phyloP scores from a whole-genome alignment of 2,329 filamentous ascomycete genomes.

The Ophiostoma pallidulum region DNA sequence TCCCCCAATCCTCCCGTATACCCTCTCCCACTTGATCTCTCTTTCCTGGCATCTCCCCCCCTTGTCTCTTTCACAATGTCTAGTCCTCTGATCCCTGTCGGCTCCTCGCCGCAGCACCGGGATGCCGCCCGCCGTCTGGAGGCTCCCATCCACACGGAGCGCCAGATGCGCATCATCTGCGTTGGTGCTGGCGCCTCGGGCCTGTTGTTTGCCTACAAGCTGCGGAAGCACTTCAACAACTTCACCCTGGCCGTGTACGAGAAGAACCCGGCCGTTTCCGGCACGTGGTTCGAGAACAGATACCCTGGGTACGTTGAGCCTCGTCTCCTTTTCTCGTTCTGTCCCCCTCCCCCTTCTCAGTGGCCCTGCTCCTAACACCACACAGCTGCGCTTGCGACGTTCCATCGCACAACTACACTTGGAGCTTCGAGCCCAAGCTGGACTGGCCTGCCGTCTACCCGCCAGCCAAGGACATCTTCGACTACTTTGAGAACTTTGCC shows the following conservation, averaged over 20 bases:
- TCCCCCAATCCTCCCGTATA: neutral
- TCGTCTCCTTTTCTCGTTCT: too few species aligned
- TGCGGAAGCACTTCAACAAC: constrained; percentile 32
- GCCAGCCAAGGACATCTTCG: constrained; percentile 16
- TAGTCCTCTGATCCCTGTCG: constrained; percentile 4
- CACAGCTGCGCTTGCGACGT: constrained; percentile 38
- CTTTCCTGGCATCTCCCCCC: neutral
- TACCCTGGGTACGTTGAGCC: constrained; percentile 31
- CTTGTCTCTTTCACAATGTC: constrained; percentile 8
- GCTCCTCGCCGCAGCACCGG: neutral
- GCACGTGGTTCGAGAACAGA: constrained; percentile 44
- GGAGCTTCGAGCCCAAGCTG: constrained; percentile 18
- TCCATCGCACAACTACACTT: constrained; percentile 41
- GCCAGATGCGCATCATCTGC: constrained; percentile 26
- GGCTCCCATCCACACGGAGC: constrained; percentile 16
- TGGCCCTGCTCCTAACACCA: neutral
- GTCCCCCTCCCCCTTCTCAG: too few species aligned
- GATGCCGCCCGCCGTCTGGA: constrained; percentile 14
- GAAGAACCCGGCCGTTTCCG: constrained; percentile 36
- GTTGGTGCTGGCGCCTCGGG: constrained; percentile 40
- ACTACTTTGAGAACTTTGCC: constrained; percentile 26
- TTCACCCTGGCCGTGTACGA: constrained; percentile 32
- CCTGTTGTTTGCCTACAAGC: constrained; percentile 37
- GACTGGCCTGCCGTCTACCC: constrained; percentile 26
- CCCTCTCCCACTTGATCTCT: neutral